Base-by-base conservation (phyloP, 495 filamentous ascomycete genomes). In the Astrocystis sublimbata region DNA sequence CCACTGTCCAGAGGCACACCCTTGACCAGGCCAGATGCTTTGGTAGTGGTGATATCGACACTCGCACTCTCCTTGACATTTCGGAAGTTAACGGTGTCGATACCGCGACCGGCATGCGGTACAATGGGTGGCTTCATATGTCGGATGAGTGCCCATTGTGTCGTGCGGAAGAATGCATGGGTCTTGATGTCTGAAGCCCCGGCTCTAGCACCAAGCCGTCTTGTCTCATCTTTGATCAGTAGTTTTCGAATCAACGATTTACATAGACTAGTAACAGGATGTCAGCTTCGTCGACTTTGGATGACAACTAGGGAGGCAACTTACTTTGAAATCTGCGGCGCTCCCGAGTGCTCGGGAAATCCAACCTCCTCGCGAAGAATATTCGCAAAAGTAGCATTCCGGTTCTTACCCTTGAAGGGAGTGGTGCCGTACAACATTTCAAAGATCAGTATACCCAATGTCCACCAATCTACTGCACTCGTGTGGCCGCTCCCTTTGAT, bases 381-480 rank as follows among this genome's bases (percentile, higher is more conserved):
- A 70, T 98, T 98, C 30, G 92, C 94, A 77, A 98, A 98, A 1
- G 94, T 98, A 15, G 91, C 91, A 71, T 98, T 98, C 35, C 94
- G 86, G 75, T 96, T 98, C 85, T 98, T 98, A 66, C 94, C 94
- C 78, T 98, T 98, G 85, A 98, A 98, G 0, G 94, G 94, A 1
- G 94, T 98, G 3, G 93, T 98, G 21, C 94, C 96, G 75, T 90
- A 98, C n/a, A 98, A 79, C 94, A 98, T 98, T 75, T 98, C 94
- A 66, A 97, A 98, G 58, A 98, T 90, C 67, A 98, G 76, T 58
- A 98, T 98, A 19, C 94, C 94, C 9, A 98, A 78, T 2, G 94
- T 98, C 94, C 94, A 98, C 94, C 94, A 98, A 75, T 98, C 94
- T 2, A 98, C 94, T 4, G 94, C 94, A 67, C 92, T 97, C 6